A percentile compares a stretch with the other conserved stretches of the same genome.
These are phyloP conservation scores for Candolleomyces eurysporus DNA, from an alignment of 768 basidiomycete species.

Conservation along the genomic window DNA sequence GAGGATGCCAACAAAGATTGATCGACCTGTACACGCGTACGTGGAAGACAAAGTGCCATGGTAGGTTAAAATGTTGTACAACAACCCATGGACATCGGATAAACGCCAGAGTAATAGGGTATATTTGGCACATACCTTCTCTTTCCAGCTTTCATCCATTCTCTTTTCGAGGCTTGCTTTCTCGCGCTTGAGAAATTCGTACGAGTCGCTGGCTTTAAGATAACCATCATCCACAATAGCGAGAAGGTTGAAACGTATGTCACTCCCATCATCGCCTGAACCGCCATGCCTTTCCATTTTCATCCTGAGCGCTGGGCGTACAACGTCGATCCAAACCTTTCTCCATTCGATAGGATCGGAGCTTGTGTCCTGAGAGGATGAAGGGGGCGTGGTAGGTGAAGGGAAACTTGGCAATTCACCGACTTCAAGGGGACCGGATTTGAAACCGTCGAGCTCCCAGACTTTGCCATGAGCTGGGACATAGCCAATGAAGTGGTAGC, in stretches of 20 bases:
- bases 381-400: neutral
- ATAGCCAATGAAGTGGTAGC: slow-evolving; percentile 66
- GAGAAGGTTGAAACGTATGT: slow-evolving; percentile 61
- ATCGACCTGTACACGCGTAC: slow-evolving; percentile 36
- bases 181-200: slow-evolving; percentile 54
- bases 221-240: slow-evolving; percentile 57
- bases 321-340: slow-evolving; percentile 58
- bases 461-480: slow-evolving; percentile 61
- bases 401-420: slow-evolving; percentile 42
- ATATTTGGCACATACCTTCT: slow-evolving; percentile 25
- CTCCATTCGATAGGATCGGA: slow-evolving; percentile 3
- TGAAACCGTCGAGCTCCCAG: slow-evolving; percentile 71
- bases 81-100: too few species aligned
- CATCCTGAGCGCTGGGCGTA: slow-evolving; percentile 55
- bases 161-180: slow-evolving; percentile 42
- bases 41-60: neutral
- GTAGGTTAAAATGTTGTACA: too few species aligned
- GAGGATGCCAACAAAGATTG: slow-evolving; percentile 27
- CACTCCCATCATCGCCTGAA: slow-evolving; percentile 36
- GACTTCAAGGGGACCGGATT: slow-evolving; percentile 60
- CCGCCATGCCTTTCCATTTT: slow-evolving; percentile 62
- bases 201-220: slow-evolving; percentile 45
- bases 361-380: neutral
- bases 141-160: slow-evolving; percentile 39
- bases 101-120: neutral